A percentile compares a stretch with the other conserved stretches of the same genome.
phyloP scores from a whole-genome alignment of 495 filamentous ascomycete genomes.

The Tuber calosporum region DNA sequence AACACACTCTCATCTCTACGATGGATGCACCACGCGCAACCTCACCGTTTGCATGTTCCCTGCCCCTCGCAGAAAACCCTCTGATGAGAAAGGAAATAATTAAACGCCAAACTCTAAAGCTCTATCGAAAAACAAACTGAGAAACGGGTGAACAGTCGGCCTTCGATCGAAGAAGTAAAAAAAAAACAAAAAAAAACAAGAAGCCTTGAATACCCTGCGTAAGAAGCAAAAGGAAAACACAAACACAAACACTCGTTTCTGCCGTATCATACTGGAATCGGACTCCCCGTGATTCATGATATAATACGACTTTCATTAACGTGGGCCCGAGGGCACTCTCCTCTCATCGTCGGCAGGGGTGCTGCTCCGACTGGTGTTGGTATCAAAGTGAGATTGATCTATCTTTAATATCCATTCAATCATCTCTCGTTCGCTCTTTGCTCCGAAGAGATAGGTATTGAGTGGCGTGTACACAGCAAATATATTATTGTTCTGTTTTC shows the following conservation, averaged over 20 bases:
- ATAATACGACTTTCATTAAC: background rate
- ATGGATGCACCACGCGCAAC: background rate
- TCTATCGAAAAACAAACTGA: background rate
- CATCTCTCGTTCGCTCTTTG: conserved; percentile 77
- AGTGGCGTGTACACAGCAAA: conserved; percentile 90
- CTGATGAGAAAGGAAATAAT: background rate
- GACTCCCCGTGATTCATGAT: background rate
- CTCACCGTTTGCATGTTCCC: background rate
- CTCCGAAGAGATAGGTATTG: conserved; percentile 91
- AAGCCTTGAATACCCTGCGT: background rate
- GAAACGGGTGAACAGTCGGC: background rate
- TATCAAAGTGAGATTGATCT: conserved; percentile 49
- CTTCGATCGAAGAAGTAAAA: background rate
- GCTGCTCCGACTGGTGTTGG: conserved; percentile 44
- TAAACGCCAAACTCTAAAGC: conserved; percentile 4
- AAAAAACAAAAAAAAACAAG: background rate
- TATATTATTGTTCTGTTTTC: conserved; percentile 48
- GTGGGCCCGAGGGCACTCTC: background rate
- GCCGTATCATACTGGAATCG: background rate
- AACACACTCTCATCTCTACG: background rate
- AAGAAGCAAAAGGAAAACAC: background rate
- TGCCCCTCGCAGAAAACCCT: background rate
- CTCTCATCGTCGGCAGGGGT: conserved; percentile 25
- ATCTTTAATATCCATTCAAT: conserved; percentile 89
- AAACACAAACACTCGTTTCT: conserved; percentile 1